Evolutionary conservation across 2,329 filamentous ascomycete genomes (phyloP), one percentile per base, ranked within the genome.

Genomic region (Rutstroemia sp.): DNA sequence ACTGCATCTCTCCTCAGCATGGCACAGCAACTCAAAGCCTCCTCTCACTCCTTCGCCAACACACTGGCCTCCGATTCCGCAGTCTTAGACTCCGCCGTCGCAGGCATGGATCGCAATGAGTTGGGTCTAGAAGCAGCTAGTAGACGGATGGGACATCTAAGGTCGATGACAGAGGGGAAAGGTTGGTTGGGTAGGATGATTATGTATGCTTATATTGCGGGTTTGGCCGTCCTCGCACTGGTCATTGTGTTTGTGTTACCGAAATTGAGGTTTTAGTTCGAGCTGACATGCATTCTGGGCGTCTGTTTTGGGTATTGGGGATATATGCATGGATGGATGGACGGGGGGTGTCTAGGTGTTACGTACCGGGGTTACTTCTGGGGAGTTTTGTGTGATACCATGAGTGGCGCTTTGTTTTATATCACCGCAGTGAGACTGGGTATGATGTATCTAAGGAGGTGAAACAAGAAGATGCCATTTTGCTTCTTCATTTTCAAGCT

Each of bases 211-310:
- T 87, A 89, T 79, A 91, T 96, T 49, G 88, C 86, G 65, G 89
- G 82, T 30, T 71, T 96, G 60, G 92, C 90, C 85, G 65, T 95
- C n/a, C 73, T 83, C 25, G 80, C 90, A 17, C 75, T 96, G 38
- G 65, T 95, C 69, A 72, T 96, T 61, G 92, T 96, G 12, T 92
- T 92, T 75, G 79, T 92, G 51, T 75, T 90, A 68, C 92, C 92
- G 0, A 97, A 96, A 76, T 72, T 96, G 69, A 80, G 92, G 66
- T 94, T 96, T 67, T 96, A 58, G 58, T 39, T 10, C 7, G 12
- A 9, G 2, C 6, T 30, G 12, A 21, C 12, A 23, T 19, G 34
- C 21, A 25, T 21, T 25, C 3, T 37, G n/a, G 8, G n/a, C 37
- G 25, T 37, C 8, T 37, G 47, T n/a, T 19, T 27, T 34, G 37